A percentile compares a stretch with the other conserved stretches of the same genome.
These are phyloP conservation scores for Angomonas deanei DNA, from an alignment of 208 protist species.

Conservation along the genomic window DNA sequence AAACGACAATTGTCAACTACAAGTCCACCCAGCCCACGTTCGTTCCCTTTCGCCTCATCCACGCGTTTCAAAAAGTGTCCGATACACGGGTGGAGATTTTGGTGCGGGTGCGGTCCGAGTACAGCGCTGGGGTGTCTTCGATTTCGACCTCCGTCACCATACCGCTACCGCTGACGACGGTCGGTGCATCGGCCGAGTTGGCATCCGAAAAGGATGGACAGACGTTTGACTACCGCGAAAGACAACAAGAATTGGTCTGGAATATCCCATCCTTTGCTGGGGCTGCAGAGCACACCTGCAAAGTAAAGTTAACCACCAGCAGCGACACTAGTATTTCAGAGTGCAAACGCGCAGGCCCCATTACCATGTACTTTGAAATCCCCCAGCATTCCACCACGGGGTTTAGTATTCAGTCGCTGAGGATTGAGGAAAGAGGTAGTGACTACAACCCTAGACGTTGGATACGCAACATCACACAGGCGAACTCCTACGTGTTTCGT, in stretches of 20 bases:
- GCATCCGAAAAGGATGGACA: conserved; percentile 24
- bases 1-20: conserved; percentile 92
- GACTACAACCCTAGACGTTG: conserved; percentile 70
- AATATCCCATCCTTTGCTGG: conserved; percentile 73
- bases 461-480: conserved; percentile 89
- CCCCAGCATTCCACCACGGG: conserved; percentile 71
- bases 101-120: conserved; percentile 40
- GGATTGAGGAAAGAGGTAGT: conserved; percentile 67
- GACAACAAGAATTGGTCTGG: conserved; percentile 68
- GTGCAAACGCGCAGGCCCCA: conserved; percentile 59
- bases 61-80: conserved; percentile 43
- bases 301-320: conserved; percentile 41
- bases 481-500: conserved; percentile 78
- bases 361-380: conserved; percentile 90
- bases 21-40: conserved; percentile 22
- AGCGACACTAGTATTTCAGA: conserved; percentile 31
- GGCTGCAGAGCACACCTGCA: conserved; percentile 50
- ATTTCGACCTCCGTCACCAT: conserved; percentile 34
- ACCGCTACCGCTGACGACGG: conserved; percentile 36
- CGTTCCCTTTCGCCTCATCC: conserved; percentile 60
- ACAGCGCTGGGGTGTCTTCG: conserved; percentile 23
- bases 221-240: conserved; percentile 54
- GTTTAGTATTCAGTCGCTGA: conserved; percentile 43
- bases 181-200: conserved; percentile 33
- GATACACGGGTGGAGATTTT: conserved; percentile 33